Base-by-base conservation (phyloP, 495 filamentous ascomycete species). In the Opeltia flavorubescens region DNA sequence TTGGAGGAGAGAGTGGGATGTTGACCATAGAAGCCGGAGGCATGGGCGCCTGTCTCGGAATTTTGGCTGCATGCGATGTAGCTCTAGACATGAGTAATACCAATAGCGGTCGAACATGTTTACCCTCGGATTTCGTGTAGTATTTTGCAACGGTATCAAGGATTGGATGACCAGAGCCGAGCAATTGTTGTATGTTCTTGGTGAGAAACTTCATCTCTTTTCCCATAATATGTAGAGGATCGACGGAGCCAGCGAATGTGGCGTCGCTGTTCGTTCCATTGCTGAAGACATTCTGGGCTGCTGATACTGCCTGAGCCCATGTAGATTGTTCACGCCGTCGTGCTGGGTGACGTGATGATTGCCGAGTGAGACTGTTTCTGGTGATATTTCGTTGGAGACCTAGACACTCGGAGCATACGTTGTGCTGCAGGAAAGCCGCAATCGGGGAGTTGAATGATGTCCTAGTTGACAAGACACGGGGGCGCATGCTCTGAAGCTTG, bases 101-200 rank as follows among this genome's bases (percentile, higher is more conserved):
- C 43, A 98, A 78, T 59, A 95, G 74, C 3, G 91, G 91, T 51
- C 91, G 83, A 52, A 96, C 82, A 62, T 95, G 93, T 64, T 98
- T 98, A 44, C 91, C 91, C 64, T 95, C 88, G 43, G 83, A 83
- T 54, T 84, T 80, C n/a, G 91, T 94, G 59, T 98, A 98, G 70
- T 98, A 96, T 61, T 96, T 98, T 25, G 93, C 86, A 13, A 93
- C 87, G 43, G 82, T 89, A 58, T 98, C 93, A 33, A 98, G 71
- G 17, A 86, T 83, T 4, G 89, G 93, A 61, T 95, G 89, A 1
- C 89, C 88, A 0, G 89, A 94, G 4, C 89, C 89, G 18, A 95
- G 68, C 24, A 95, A 70, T 58, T 88, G 80, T 41, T 84, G 71
- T 58, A 94, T 91, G 58, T 94, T 93, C 43, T 84, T 84, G 15